Conservation (phyloP, 1,139 yeast genomes). For the Hemisphaericaspora xylofermentans region DNA sequence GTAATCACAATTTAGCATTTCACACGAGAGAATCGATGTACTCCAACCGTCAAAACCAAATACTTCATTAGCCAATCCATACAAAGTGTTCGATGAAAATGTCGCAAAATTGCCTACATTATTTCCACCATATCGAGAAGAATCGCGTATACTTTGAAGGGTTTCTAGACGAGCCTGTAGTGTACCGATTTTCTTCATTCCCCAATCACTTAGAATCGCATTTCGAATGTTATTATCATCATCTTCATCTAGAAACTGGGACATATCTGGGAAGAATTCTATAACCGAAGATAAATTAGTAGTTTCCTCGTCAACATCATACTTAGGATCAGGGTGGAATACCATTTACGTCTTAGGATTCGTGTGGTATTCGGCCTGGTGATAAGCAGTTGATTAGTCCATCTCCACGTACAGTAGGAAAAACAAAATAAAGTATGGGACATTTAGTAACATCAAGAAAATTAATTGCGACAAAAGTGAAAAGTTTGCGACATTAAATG, state of each 20-base stretch:
- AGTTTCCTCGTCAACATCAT: constrained; percentile 10
- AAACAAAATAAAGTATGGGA: not conserved
- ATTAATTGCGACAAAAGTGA: too few relatives aligned
- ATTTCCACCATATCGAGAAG: constrained; percentile 9
- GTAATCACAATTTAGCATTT: constrained; percentile 7
- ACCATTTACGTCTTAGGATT: constrained; percentile 2
- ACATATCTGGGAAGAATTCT: constrained; percentile 26
- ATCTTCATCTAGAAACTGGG: constrained; percentile 17
- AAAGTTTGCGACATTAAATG: too few relatives aligned
- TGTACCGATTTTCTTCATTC: constrained; percentile 33
- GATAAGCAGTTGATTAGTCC: too few relatives aligned
- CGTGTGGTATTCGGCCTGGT: too few relatives aligned
- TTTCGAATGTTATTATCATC: constrained; percentile 11
- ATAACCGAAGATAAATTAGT: constrained; percentile 17
- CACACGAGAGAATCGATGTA: constrained; percentile 38
- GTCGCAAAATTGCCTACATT: constrained; percentile 6
- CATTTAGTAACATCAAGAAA: too few relatives aligned
- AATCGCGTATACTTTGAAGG: constrained; percentile 20
- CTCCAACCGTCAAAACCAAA: constrained; percentile 74
- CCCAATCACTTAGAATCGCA: constrained; percentile 25
- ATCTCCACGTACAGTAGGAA: too few relatives aligned
- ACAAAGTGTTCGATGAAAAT: constrained; percentile 28
- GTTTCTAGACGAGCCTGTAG: constrained; percentile 35
- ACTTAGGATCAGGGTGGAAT: constrained; percentile 9
- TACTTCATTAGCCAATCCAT: constrained; percentile 57